Percentiles rank a stretch among this genome's conserved stretches.
phyloP scores from a whole-genome alignment of 108 stramenopile genomes.

The Fistulifera pelliculosa region DNA sequence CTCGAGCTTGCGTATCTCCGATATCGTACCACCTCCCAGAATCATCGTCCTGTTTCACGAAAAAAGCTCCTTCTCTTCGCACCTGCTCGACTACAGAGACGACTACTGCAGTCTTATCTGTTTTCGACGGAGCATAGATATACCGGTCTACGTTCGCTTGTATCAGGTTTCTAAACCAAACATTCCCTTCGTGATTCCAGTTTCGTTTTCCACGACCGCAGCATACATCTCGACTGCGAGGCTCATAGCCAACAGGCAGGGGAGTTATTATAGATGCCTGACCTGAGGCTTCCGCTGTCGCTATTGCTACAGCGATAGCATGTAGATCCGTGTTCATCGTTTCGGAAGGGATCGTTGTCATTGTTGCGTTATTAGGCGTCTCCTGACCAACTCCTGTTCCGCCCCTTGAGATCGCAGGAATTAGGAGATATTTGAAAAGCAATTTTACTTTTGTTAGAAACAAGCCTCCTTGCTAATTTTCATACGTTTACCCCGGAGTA shows the following conservation, averaged over 20 bases:
- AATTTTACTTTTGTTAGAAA: no score
- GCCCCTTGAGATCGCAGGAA: no score
- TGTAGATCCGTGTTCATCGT: no score
- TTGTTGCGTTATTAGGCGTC: no score
- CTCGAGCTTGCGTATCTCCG: slow-evolving; percentile 7
- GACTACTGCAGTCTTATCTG: slow-evolving; percentile 21
- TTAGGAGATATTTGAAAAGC: no score
- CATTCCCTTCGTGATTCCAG: slow-evolving; percentile 23
- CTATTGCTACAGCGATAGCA: no score
- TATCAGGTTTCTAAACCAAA: slow-evolving; percentile 25
- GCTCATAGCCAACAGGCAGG: slow-evolving; percentile 2
- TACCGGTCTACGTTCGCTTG: slow-evolving; percentile 18
- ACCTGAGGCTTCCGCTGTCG: no score
- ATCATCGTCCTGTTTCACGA: slow-evolving; percentile 11
- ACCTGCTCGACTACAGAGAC: slow-evolving; percentile 17
- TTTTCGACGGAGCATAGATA: slow-evolving; percentile 15
- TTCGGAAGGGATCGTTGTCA: no score
- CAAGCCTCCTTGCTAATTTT: no score
- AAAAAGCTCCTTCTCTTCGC: slow-evolving; percentile 3
- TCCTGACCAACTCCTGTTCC: no score
- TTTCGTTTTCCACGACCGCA: slow-evolving; percentile 12
- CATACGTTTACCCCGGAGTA: no score
- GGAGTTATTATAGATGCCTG: no score
- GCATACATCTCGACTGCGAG: slow-evolving; percentile 5
- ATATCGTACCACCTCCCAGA: slow-evolving; percentile 8